These are phyloP conservation scores for Aureobasidium sp. DNA, from an alignment of 2,329 filamentous ascomycete genomes.

Conservation along the genomic window DNA sequence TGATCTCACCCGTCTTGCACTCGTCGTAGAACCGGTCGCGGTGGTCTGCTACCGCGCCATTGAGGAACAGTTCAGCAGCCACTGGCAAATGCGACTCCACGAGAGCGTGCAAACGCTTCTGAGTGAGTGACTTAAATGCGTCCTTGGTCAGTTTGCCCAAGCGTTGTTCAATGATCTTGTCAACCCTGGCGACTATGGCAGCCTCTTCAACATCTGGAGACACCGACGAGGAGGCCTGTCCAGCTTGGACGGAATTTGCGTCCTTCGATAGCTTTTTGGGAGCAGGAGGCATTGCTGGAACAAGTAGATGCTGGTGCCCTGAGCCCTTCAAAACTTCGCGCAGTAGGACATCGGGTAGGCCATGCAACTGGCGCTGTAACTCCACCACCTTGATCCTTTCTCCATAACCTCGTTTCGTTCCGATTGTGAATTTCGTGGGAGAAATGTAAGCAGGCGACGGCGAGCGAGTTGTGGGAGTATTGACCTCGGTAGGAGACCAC, in stretches of 20 bases:
- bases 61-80: neutral
- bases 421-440: neutral
- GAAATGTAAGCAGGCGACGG: neutral
- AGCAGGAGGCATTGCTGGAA: neutral
- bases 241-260: neutral
- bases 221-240: too few relatives aligned
- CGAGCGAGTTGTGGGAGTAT: neutral
- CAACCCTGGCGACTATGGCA: neutral
- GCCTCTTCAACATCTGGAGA: neutral
- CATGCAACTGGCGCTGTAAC: neutral
- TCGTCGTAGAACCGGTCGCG: constrained; percentile 9
- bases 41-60: neutral
- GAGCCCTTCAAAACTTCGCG: neutral
- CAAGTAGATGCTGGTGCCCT: neutral
- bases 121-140: neutral
- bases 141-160: neutral
- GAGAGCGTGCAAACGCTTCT: neutral
- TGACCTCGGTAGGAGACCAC: constrained; percentile 4
- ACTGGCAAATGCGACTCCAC: neutral
- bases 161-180: constrained; percentile 3
- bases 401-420: neutral
- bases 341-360: neutral
- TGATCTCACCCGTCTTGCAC: neutral
- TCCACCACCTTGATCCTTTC: neutral
- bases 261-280: neutral